Conservation (phyloP, 2,329 filamentous ascomycete genomes). For the Beauveria sp. region DNA sequence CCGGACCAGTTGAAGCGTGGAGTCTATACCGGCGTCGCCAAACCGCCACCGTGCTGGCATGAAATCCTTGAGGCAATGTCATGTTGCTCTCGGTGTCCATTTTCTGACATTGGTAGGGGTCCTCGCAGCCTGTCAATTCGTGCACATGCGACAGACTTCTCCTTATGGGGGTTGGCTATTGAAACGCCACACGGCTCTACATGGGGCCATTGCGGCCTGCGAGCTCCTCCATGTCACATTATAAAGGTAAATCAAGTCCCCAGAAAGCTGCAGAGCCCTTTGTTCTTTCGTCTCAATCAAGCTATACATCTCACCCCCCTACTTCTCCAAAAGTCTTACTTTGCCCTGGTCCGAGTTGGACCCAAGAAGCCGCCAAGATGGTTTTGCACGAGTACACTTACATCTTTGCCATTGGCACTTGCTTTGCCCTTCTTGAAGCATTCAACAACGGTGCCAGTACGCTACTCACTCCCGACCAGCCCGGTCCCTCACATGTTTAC, state of each 20-base stretch:
- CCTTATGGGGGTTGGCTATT: constrained; percentile 5
- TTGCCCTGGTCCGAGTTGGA: background rate
- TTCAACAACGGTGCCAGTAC: constrained; percentile 73
- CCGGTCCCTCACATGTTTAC: background rate
- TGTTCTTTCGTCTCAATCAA: background rate
- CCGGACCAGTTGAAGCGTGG: background rate
- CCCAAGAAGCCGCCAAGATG: constrained; percentile 34
- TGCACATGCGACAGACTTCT: constrained; percentile 9
- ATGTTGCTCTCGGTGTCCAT: constrained; percentile 1
- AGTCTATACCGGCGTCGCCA: background rate
- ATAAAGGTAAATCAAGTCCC: background rate
- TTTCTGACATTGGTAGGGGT: background rate
- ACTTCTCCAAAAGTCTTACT: background rate
- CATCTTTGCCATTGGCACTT: constrained; percentile 66
- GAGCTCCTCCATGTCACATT: background rate
- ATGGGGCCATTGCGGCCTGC: background rate
- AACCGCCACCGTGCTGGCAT: background rate
- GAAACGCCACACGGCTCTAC: background rate
- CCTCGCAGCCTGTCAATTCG: background rate
- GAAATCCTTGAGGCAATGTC: background rate
- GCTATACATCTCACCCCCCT: background rate
- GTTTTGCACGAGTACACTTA: constrained; percentile 58
- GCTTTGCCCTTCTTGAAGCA: constrained; percentile 69
- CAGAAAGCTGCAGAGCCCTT: background rate
- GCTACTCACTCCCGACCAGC: constrained; percentile 23